Base-by-base conservation (phyloP, 371 early-diverging fungal genomes). In the Rhizopus delemar region DNA sequence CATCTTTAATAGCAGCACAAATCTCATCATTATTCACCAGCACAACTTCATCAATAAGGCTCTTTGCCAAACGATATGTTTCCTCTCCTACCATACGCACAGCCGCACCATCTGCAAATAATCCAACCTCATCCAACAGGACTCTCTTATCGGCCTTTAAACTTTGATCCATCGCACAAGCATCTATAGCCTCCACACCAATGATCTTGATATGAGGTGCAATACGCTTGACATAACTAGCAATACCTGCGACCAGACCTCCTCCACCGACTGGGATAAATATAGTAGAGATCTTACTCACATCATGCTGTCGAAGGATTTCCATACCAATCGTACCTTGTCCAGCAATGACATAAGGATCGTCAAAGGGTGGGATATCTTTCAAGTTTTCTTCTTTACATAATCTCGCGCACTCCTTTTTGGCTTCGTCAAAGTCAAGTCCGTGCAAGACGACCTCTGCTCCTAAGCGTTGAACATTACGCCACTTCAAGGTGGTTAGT, bases 1-100 rank as follows among this genome's bases (percentile, higher is more conserved):
- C 88, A 73, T 98, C 98, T 73, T 96, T 96, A 81, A 98, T 97
- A 41, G 96, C 96, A 4, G 98, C 97, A 71, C 98, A 98, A 38
- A 97, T 89, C 71, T 98, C 97, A 77, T 98, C 98, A 63, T 92
- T 98, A 51, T 80, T 83, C 3, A 98, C 94, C 48, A 90, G 80
- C 35, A 98, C 82, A 70, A 94, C 88, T 46, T 93, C 97, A 69
- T 93, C 93, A 13, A 93, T 71, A 13, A 87, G 64, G 0, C 68
- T 63, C 29, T 71, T 65, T 51, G 90, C 89, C 2, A 98, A 53
- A 7, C 93, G 79, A 72, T 92, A 96, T 7, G 86, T 88, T 66
- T 97, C 96, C 57, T 87, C 78, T 15, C 98, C 97, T 0, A 97
- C 96, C 43, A 85, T 57, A 59, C 93, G 82, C 9, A 98, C 97